phyloP scores from a whole-genome alignment of 2,329 filamentous ascomycete species.

The Epichloe coenophiala region DNA sequence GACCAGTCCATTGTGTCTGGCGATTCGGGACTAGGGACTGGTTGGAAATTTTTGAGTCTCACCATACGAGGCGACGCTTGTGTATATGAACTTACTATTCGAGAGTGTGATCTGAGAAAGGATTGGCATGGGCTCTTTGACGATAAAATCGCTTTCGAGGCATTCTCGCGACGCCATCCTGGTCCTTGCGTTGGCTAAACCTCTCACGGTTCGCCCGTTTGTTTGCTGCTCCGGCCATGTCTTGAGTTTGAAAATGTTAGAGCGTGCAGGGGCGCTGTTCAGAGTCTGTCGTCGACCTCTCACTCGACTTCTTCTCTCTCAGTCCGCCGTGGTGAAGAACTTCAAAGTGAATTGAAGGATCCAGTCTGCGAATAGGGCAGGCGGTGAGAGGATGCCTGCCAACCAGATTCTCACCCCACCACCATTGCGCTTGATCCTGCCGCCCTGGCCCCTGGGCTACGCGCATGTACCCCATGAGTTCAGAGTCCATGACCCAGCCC shows the following conservation, averaged over 20 bases:
- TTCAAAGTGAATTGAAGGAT: not conserved
- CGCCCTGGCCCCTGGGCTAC: not conserved
- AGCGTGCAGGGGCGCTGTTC: not conserved
- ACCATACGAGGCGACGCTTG: not conserved
- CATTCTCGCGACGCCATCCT: constrained; percentile 44
- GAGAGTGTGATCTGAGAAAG: constrained; percentile 87
- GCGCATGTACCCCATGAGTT: not conserved
- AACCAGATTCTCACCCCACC: too few relatives aligned
- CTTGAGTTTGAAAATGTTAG: not conserved
- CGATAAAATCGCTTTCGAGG: constrained; percentile 95
- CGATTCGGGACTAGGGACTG: constrained; percentile 50
- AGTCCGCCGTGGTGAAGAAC: not conserved
- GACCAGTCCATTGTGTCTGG: constrained; percentile 90
- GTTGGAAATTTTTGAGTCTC: constrained; percentile 1
- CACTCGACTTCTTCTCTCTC: not conserved
- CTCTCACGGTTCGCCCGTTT: constrained; percentile 54
- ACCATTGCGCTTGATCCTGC: not conserved
- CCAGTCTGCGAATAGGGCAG: constrained; percentile 5
- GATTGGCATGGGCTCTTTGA: constrained; percentile 93
- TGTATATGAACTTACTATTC: constrained; percentile 51
- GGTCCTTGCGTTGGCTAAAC: constrained; percentile 43
- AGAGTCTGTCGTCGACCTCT: not conserved
- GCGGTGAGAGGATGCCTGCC: constrained; percentile 4
- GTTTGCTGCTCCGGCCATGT: constrained; percentile 22
- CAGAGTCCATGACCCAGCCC: not conserved